Evolutionary conservation across 1,284 basidiomycete species (phyloP), one percentile per base, ranked within the genome.

Genomic region (Lentinus polychrous): DNA sequence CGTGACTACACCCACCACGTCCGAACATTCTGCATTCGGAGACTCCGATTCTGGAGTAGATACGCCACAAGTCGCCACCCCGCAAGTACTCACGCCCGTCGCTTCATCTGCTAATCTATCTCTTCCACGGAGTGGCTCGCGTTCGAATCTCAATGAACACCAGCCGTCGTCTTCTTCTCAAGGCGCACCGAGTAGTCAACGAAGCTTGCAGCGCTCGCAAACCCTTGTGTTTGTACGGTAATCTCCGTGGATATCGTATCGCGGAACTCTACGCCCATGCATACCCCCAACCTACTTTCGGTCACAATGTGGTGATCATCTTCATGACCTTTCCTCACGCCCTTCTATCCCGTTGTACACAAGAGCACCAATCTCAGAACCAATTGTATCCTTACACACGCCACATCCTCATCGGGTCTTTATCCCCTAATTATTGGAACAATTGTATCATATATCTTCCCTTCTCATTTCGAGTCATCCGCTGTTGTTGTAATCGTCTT

Each of bases 151-250:
- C 18, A 4, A 15, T 20, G n/a, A 15, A 6, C 6, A 7, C 36
- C n/a, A 15, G 36, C n/a, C 36, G 18, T 6, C 36, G 18, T 6
- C 36, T 14, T 15, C 36, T 4, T 15, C n/a, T 5, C n/a, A 37
- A 12, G n/a, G 20, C 15, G 32, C 31, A 27, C 33, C 31, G 34
- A n/a, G 18, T 11, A 35, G 22, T 5, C 15, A 24, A 24, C 43
- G 43, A 4, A 24, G 14, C 15, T 32, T 45, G 14, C 20, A 12
- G 17, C 43, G 43, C 32, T 22, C 12, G 8, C 31, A 36, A 15
- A 45, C 43, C 8, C 43, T 45, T n/a, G 32, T 45, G 8, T 33
- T 14, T 32, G 33, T 45, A 8, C 43, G 12, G 23, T 45, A 33
- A 45, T 35, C 10, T 4, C 27, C 27, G 27, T n/a, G n/a, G n/a